Evolutionary conservation across 108 stramenopile genomes (phyloP), one percentile per base, ranked within the genome.

Genomic region (Cylindrotheca closterium): DNA sequence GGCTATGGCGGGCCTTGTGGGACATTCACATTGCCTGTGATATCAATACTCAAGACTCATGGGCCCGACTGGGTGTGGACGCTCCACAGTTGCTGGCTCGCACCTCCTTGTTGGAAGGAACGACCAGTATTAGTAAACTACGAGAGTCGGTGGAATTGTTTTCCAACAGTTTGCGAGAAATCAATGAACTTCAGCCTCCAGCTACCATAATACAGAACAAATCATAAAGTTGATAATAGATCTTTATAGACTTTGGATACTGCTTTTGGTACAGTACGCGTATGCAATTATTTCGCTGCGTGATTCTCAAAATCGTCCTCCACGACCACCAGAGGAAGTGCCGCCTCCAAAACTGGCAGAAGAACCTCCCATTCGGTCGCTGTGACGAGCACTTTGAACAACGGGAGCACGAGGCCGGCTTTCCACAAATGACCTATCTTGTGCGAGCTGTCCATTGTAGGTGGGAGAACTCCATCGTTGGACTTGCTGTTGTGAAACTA

Each of bases 1-100:
- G 88, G 88, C 45, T 89, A 22, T 89, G 88, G 88, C 68, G 88
- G 32, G 67, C 83, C 24, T 55, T 90, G 45, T 83, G 82, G 82
- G 82, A 83, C 47, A 37, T 77, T 0, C 80, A 83, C 68, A 66
- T 79, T 57, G 82, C 79, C 4, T 77, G 67, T 61, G 68, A 80
- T 67, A 69, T 83, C 28, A 72, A 73, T 29, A 68, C 67, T 18
- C 18, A 23, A 1, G 75, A 76, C 33, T 64, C 68, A 0, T 73
- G 71, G 71, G 47, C 56, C 47, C 47, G 71, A n/a, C 54, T 73
- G 30, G 33, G 57, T 29, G 58, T 73, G 21, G 63, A 59, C 51
- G 62, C 56, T 65, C 63, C 63, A 10, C 55, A 62, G 33, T 64
- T 62, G 26, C 30, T 45, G 22, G 71, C 37, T 7, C 7, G 37